A percentile compares a stretch with the other conserved stretches of the same genome.
Evolutionary conservation across 306 rosid species (phyloP).

Genomic region (Boehmeria nivea): DNA sequence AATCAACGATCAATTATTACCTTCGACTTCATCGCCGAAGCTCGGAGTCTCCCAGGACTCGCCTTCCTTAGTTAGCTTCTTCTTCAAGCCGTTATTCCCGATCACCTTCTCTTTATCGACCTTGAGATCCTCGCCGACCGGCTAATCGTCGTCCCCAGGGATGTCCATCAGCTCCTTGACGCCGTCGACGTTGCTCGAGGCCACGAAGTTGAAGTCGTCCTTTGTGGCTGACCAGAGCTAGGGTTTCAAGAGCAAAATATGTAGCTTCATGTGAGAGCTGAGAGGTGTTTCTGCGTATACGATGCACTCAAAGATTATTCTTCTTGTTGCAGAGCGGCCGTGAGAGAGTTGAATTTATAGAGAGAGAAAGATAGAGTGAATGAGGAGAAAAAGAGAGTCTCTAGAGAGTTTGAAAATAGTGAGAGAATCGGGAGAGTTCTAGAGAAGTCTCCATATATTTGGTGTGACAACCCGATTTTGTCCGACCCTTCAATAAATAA

Average conservation of each 20-base stretch:
- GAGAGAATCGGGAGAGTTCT: no score
- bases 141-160: slow-evolving; percentile 27
- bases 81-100: slow-evolving; percentile 65
- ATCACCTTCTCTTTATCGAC: slow-evolving; percentile 76
- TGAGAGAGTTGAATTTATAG: not conserved
- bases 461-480: no score
- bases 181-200: slow-evolving; percentile 6
- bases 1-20: no score
- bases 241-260: no score
- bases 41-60: slow-evolving; percentile 66
- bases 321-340: no score
- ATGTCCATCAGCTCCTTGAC: slow-evolving; percentile 34
- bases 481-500: no score
- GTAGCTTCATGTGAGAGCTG: no score
- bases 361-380: not conserved
- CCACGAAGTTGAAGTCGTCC: slow-evolving; percentile 52
- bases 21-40: slow-evolving; percentile 58
- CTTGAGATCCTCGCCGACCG: slow-evolving; percentile 32
- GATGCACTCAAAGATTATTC: no score
- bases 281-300: not conserved
- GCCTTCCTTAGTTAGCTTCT: slow-evolving; percentile 72
- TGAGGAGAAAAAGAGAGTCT: no score
- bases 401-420: not conserved
- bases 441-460: no score
- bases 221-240: slow-evolving; percentile 29